Evolutionary conservation across 192 early-diverging fungal species (phyloP), one percentile per base, ranked within the genome.

Genomic region (Kappamyces sp.): DNA sequence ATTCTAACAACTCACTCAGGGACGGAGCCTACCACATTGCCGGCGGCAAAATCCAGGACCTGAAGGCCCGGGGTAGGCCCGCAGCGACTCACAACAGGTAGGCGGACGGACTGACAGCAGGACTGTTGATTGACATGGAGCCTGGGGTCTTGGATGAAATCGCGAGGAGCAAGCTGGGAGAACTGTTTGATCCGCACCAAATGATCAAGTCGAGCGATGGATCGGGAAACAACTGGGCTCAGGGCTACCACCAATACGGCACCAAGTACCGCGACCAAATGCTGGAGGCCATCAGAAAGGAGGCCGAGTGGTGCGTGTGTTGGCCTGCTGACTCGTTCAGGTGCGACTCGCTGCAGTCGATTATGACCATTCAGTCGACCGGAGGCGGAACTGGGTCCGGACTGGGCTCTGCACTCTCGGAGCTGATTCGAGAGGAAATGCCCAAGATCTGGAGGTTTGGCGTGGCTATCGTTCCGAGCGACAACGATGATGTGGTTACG

Each of bases 371-470:
- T 5, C 45, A 59, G 6, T 80, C 77, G 5, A 41, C 76, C 2
- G 81, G 81, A 12, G 81, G 81, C 12, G 81, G 81, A 9, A 83
- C 81, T n/a, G 81, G 81, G 6, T 66, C 61, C 36, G 81, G 81
- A 9, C 65, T 83, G n/a, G 81, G 81, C n/a, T 70, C 71, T 1
- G 67, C 59, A 41, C 54, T 83, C 6, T 45, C 38, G 32, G 62
- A 60, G 31, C 34, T 71, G 47, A 54, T 83, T 2, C 7, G 29
- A 14, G 77, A 81, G 59, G 62, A 73, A 31, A 77, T 57, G 38
- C 70, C 71, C 0, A 51, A 70, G 3, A 58, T 74, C 5, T 75
- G 71, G 43, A 31, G 63, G 3, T 81, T 81, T 53, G 36, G 39
- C 5, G 36, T 67, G 15, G 52, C 60, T 4, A 41, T 81, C 12